Base-by-base conservation (phyloP, 345 rosid species). In the Salix exigua region DNA sequence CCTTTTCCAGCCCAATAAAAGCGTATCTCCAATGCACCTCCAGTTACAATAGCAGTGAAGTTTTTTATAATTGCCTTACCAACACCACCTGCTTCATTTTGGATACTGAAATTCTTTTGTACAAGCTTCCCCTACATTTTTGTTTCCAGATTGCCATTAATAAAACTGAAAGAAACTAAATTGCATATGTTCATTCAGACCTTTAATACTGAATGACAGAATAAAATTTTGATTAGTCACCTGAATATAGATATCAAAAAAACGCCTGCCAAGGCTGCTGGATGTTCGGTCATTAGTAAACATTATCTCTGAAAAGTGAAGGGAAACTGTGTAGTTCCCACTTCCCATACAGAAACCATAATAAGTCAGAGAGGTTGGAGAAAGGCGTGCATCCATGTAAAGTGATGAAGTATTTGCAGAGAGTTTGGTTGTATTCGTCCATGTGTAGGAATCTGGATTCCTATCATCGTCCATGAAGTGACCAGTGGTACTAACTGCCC, bases 1-100 rank as follows among this genome's bases (percentile, higher is more conserved):
- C 78, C 78, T 58, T 75, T 75, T 25, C 78, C 78, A 37, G 65
- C 73, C 78, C 78, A 75, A 68, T 75, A 75, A 75, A 75, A 75
- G 38, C 78, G 68, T 55, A 76, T 76, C 68, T 76, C 73, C 44
- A 76, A 31, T 40, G 74, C 26, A 12, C 7, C 8, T 40, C 26
- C 44, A 38, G 66, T 61, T 16, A 76, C 79, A 61, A 28, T n/a
- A 19, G 79, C 79, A 18, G 73, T 38, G 16, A 69, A 76, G 21
- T 60, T 76, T 69, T 46, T 26, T 6, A 44, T 61, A 18, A 70
- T 17, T 25, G 79, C 33, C 79, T 58, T 60, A 3, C 68, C 79
- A 61, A 44, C 26, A n/a, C 79, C 69, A n/a, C 74, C 69, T 26
- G 63, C 76, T 53, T 62, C 44, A 53, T 44, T 1, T 12, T 31